phyloP scores from a whole-genome alignment of 2,329 filamentous ascomycete species.

The Rosellinia necatrix region DNA sequence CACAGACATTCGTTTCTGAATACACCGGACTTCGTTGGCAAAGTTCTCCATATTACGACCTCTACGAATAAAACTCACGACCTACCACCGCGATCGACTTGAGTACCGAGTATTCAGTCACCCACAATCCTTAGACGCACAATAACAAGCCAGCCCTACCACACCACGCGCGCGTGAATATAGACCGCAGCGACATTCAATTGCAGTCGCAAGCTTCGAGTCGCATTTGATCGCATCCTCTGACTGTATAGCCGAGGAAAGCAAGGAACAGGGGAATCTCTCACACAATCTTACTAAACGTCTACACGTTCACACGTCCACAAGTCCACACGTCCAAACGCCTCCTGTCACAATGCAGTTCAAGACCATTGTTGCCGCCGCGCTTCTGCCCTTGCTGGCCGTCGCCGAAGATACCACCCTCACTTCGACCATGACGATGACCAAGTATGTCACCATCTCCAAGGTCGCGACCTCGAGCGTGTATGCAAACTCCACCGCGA shows the following conservation, averaged over 20 bases:
- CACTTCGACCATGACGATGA: constrained; percentile 55
- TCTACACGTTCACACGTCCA: too few species aligned
- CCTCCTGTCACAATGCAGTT: constrained; percentile 47
- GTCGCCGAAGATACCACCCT: constrained; percentile 51
- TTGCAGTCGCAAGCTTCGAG: constrained; percentile 8
- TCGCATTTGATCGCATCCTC: constrained; percentile 26
- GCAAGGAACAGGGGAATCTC: constrained; percentile 1
- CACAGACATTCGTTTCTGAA: constrained; percentile 29
- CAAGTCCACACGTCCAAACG: too few species aligned
- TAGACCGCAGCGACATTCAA: constrained; percentile 9
- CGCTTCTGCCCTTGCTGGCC: constrained; percentile 59
- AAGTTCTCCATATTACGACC: constrained; percentile 37
- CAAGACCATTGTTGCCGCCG: constrained; percentile 51
- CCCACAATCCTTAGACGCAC: constrained; percentile 33
- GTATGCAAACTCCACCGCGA: constrained; percentile 27
- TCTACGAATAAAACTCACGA: constrained; percentile 31
- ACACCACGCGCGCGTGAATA: constrained; percentile 27
- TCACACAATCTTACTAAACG: constrained; percentile 6
- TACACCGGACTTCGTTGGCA: constrained; percentile 42
- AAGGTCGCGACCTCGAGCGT: constrained; percentile 42
- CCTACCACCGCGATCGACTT: constrained; percentile 22
- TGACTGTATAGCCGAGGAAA: constrained; percentile 14
- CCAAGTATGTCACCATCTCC: constrained; percentile 57
- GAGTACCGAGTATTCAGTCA: constrained; percentile 40
- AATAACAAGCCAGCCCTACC: constrained; percentile 11